Evolutionary conservation across 108 stramenopile genomes (phyloP), one percentile per base, ranked within the genome.

Genomic region (Skeletonema grethae): DNA sequence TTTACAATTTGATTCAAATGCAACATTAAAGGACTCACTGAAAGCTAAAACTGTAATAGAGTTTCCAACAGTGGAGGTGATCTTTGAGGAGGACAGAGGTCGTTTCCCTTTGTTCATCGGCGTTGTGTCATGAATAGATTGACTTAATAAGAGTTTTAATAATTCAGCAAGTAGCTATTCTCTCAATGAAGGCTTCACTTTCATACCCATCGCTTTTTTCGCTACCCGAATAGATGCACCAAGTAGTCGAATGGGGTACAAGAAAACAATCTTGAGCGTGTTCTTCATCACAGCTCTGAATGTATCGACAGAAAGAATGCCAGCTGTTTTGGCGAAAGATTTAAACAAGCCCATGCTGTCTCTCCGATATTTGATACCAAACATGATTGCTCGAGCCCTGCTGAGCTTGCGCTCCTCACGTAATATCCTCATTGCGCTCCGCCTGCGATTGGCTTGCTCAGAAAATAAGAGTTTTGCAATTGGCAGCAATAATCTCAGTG

Each of bases 381-480:
- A 88, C 39, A 77, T 25, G 6, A 90, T 83, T 0, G 88, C 85
- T 60, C 65, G 50, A 1, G 61, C 30, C 24, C 85, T 63, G 12
- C 73, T 72, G 45, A 89, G 55, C 6, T 79, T 77, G 28, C 92
- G 86, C 38, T 88, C 65, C 24, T 83, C 67, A n/a, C 48, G 28
- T 12, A 93, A 62, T 35, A 93, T 69, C 35, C 71, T 73, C 86
- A 89, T 90, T 13, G 89, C 92, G 45, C 84, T 85, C 34, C 72
- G 79, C 28, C 88, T 69, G 13, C 92, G 85, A 66, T 85, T 87
- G 16, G 88, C 88, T 69, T 88, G 56, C 60, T 93, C 92, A 13
- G 82, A 86, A 43, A 93, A 90, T 56, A 90, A 83, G 0, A 90
- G 16, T 28, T 80, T 88, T 20, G 83, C 75, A 29, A 90, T 8